A percentile compares a stretch with the other conserved stretches of the same genome.
Conservation (phyloP, 2,329 filamentous ascomycete species). For the Cadophora gregata region DNA sequence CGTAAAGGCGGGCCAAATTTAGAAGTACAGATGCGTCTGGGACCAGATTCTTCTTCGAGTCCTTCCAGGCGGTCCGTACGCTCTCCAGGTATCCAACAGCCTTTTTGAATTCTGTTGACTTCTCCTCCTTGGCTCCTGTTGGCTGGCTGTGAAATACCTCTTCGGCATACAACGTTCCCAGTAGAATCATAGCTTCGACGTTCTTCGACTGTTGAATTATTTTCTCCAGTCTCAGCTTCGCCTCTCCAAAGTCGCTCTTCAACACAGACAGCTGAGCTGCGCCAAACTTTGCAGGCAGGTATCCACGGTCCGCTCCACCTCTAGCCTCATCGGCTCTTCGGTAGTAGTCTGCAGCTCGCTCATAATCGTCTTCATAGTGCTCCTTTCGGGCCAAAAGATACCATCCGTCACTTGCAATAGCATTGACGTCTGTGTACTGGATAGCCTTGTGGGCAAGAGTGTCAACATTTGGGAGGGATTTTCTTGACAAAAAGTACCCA, state of each 20-base stretch:
- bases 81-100: slow-evolving; percentile 83
- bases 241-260: slow-evolving; percentile 84
- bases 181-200: slow-evolving; percentile 87
- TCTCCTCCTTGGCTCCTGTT: slow-evolving; percentile 81
- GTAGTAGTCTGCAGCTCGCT: slow-evolving; percentile 85
- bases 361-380: slow-evolving; percentile 78
- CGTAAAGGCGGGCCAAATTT: slow-evolving; percentile 91
- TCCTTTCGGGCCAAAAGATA: slow-evolving; percentile 92
- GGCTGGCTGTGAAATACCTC: slow-evolving; percentile 85
- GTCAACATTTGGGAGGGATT: slow-evolving; percentile 81
- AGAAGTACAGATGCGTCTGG: slow-evolving; percentile 88
- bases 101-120: slow-evolving; percentile 82
- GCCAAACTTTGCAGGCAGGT: slow-evolving; percentile 93
- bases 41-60: slow-evolving; percentile 81
- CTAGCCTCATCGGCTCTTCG: slow-evolving; percentile 88
- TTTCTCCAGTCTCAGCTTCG: slow-evolving; percentile 92
- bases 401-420: slow-evolving; percentile 97
- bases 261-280: slow-evolving; percentile 86
- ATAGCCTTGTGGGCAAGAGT: slow-evolving; percentile 90
- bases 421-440: slow-evolving; percentile 93
- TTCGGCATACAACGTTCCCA: slow-evolving; percentile 92
- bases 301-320: slow-evolving; percentile 89
- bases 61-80: slow-evolving; percentile 89
- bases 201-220: slow-evolving; percentile 85
- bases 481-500: slow-evolving; percentile 85